Base-by-base conservation (phyloP, 2,329 filamentous ascomycete genomes). In the Byssothecium circinans region DNA sequence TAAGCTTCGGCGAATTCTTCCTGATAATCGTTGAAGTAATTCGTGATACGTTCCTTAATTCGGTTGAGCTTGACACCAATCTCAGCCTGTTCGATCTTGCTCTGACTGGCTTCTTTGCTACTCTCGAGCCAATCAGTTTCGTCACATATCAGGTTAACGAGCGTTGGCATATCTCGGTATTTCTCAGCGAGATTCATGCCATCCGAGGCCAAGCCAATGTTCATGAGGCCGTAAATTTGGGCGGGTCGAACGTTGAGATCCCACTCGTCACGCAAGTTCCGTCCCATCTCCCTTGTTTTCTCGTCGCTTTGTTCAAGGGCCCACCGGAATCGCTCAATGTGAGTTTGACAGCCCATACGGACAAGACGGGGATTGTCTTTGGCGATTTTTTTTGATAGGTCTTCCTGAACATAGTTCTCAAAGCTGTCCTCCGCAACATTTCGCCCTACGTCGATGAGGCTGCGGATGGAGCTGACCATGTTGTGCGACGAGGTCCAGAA, bases 401-500 rank as follows among this genome's bases (percentile, higher is more conserved):
- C 57, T 29, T 73, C 69, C 34, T 60, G 50, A 7, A 62, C 54
- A 8, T 63, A 58, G 39, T 67, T 55, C 45, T 74, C 72, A 45
- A 68, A 77, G 45, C 67, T 68, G 33, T 72, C 61, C 20, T 70
- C 62, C 1, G 74, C 68, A 17, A 72, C 55, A 17, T 70, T 67
- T 14, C 75, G 73, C 17, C 74, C 72, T 8, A 74, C 57, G 18
- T 72, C 56, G n/a, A 74, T 61, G 20, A 77, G 65, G 27, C 64
- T 64, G 23, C 66, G 64, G 45, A 58, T 63, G 5, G 71, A 65
- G 40, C 69, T 69, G 37, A 77, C 68, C 25, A 77, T 69, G 36
- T 72, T 73, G 45, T 72, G 64, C 1, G 81, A 83, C 14, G 89
- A 91, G 0, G 91, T 96, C 94, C 94, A 99, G 36, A 91, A 88